Evolutionary conservation across 768 basidiomycete species (phyloP), one percentile per base, ranked within the genome.

Genomic region (Boletus reticuloceps): DNA sequence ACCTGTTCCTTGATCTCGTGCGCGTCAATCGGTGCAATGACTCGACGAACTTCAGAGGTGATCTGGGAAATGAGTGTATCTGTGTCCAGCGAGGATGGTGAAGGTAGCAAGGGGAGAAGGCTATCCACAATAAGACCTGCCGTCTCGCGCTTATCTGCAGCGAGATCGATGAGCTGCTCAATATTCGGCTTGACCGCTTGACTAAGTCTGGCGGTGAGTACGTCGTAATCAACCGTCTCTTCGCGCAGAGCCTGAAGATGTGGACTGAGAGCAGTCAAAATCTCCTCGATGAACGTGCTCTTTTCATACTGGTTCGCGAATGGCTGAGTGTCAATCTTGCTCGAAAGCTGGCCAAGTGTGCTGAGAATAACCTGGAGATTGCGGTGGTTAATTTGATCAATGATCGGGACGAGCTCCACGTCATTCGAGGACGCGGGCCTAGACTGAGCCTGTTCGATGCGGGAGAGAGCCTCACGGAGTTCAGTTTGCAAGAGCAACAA

Each of bases 121-220:
- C 81, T 75, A 49, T 92, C 82, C 29, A 91, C 82, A 54, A 94
- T 94, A 40, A 94, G 80, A 8, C 81, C 78, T 5, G 91, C 91
- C 5, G 91, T 94, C 71, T 94, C 91, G 36, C 89, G 81, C 68
- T 94, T 94, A 68, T 94, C 91, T 0, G 89, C 91, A 27, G 91
- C 86, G 47, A 94, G 80, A 66, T 94, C 91, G 58, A 94, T 94
- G 55, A 94, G 83, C 61, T 94, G 90, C 2, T 89, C 83, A 25
- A 94, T 91, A 59, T 92, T 88, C 8, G 91, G 91, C 63, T 93
- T 92, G 64, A 94, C 91, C 1, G 91, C 88, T 69, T 94, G 88
- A 22, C 87, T 80, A 16, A 94, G 82, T 62, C 83, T 83, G 43
- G 75, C 77, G 3, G 91, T 94, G 54, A 94, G 74, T 59, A 79